Evolutionary conservation across 2,329 filamentous ascomycete species (phyloP), one percentile per base, ranked within the genome.

Genomic region (Trichothecium roseum): DNA sequence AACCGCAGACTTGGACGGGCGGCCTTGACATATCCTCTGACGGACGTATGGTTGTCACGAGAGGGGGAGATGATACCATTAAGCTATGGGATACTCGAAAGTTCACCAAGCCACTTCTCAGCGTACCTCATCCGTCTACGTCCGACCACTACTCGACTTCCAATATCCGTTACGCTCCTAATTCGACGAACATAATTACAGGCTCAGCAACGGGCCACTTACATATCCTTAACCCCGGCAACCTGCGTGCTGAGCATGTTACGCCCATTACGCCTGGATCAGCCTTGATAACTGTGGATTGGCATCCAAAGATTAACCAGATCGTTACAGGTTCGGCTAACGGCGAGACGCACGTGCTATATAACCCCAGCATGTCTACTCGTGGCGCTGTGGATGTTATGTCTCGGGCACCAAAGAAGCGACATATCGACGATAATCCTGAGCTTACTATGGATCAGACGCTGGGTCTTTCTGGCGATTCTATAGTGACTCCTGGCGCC

Each of bases 81-180:
- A 96, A 96, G 62, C 69, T 95, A 2, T 98, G 91, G 91, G 91
- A 98, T 55, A 93, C 81, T 3, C 78, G 91, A 39, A 96, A 95
- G 52, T 94, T 98, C 68, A 96, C 91, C 55, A 70, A 81, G 38
- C 86, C 91, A 4, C 72, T 98, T 12, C 84, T 86, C 32, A 84
- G 79, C 2, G 76, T 85, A 13, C 64, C 79, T 5, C 87, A 94
- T 56, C 60, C 74, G 2, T 94, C 89, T 1, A 94, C 84, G 12
- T 89, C 86, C 2, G 78, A 80, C 39, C 79, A 87, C 49, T 94
- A 84, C 54, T 75, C 84, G 1, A 88, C 84, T 40, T 82, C 78
- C 36, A 94, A 87, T 52, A 94, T 98, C 52, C 74, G 75, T 42
- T 98, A 96, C 63, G 84, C 86, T 20, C 88, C 89, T 4, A 84